Base-by-base conservation (phyloP, 225 moss, liverwort and hornwort genomes). In the Sphagnum tenellum region DNA sequence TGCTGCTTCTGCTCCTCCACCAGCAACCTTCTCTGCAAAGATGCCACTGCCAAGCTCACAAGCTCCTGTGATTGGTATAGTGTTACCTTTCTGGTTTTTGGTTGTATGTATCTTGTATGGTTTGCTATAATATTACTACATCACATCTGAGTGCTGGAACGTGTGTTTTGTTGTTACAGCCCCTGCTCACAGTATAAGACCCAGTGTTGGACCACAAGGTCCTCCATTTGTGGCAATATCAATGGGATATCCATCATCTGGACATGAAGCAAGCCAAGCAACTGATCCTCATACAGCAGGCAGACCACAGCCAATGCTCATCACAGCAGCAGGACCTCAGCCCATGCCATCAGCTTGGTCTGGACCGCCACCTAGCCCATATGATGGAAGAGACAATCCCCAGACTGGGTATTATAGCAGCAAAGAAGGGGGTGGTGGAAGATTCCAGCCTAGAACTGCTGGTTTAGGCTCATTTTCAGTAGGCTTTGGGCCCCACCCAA, bases 1-100 rank as follows among this genome's bases (percentile, higher is more conserved):
- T 64, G 77, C 81, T 64, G 80, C 75, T 45, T 72, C 74, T 68
- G 76, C 49, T 66, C 56, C 78, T 53, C 51, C 70, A 6, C 62
- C 78, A 11, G 58, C 66, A 51, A 65, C 29, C 29, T 49, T 45
- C 5, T 47, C 70, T 61, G 68, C 75, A 29, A 29, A 29, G 29
- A 29, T 29, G 29, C 29, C 29, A 29, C 29, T 29, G 29, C 29
- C 29, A 29, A 29, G 29, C 29, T 29, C 29, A 29, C 29, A 29
- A 29, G 29, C 29, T 29, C 29, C 29, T 29, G 29, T 29, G 29
- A 29, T 29, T 29, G 29, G 29, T 29, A 29, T 29, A 29, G 29
- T 29, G 29, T 29, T 29, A 29, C 29, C 29, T 29, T 29, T 29
- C 29, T 29, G 29, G 29, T 29, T 29, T 29, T 29, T 29, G 0